Percentiles rank a stretch among this genome's conserved stretches.
phyloP scores from a whole-genome alignment of 208 protist species.

The Wallacemonas sp. region DNA sequence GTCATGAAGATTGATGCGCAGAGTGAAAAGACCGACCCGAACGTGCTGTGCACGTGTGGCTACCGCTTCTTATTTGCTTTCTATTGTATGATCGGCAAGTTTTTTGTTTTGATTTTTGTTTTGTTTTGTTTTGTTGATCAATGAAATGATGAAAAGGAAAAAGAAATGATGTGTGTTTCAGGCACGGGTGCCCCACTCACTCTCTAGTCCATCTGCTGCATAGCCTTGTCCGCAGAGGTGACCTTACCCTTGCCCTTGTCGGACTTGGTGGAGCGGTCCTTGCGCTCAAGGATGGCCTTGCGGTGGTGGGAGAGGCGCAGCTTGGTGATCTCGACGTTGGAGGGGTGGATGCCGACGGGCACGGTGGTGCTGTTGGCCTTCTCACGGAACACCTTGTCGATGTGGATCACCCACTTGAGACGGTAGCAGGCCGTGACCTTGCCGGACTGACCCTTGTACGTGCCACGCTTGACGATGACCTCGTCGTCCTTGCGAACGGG shows the following conservation, averaged over 20 bases:
- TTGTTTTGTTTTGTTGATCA: slow-evolving; percentile 21
- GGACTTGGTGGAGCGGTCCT: slow-evolving; percentile 85
- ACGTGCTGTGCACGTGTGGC: neutral
- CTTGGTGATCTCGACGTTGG: slow-evolving; percentile 99
- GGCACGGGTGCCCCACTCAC: neutral
- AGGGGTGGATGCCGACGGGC: slow-evolving; percentile 96
- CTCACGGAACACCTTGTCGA: slow-evolving; percentile 97
- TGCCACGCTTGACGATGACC: slow-evolving; percentile 96
- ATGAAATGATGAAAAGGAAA: slow-evolving; percentile 18
- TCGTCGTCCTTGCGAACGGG: slow-evolving; percentile 99
- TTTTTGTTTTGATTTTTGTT: slow-evolving; percentile 17
- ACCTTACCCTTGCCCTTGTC: slow-evolving; percentile 94
- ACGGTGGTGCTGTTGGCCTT: slow-evolving; percentile 96
- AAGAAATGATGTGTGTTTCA: slow-evolving; percentile 27
- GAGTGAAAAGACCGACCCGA: too few relatives aligned
- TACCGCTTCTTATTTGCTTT: neutral
- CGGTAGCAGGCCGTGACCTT: slow-evolving; percentile 98
- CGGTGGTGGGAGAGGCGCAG: slow-evolving; percentile 99
- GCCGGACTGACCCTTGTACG: slow-evolving; percentile 95
- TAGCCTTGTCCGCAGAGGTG: slow-evolving; percentile 89
- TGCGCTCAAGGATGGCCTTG: slow-evolving; percentile 96
- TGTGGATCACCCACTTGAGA: slow-evolving; percentile 99
- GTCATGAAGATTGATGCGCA: too few relatives aligned
- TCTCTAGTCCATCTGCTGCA: slow-evolving; percentile 93
- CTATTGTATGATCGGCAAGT: slow-evolving; percentile 11